These are phyloP conservation scores for Dicorynia guianensis DNA, from an alignment of 306 rosid species.

Conservation along the genomic window DNA sequence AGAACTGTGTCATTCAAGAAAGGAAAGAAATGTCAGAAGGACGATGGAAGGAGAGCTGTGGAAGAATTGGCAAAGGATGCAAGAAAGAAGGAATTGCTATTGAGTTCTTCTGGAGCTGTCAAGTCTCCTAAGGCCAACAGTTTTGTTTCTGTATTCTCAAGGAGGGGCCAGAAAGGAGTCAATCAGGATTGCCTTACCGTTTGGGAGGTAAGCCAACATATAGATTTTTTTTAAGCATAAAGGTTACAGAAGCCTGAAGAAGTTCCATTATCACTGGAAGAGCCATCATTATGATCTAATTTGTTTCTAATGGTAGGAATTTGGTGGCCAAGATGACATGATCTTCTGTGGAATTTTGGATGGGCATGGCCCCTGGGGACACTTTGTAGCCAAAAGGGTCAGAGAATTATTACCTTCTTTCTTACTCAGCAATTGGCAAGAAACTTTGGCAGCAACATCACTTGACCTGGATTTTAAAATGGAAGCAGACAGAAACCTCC, in stretches of 20 bases:
- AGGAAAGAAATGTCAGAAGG: conserved; percentile 40
- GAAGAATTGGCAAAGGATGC: conserved; percentile 79
- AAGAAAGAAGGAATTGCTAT: conserved; percentile 64
- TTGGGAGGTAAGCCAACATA: conserved; percentile 71
- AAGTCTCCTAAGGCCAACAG: conserved; percentile 58
- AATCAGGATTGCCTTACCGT: conserved; percentile 77
- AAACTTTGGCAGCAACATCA: conserved; percentile 60
- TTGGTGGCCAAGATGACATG: conserved; percentile 79
- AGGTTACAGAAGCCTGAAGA: neutral
- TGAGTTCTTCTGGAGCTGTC: conserved; percentile 66
- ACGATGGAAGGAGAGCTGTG: conserved; percentile 58
- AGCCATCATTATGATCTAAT: conserved; percentile 25
- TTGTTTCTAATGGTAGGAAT: conserved; percentile 65
- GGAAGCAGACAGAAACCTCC: conserved; percentile 57
- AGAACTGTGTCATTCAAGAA: conserved; percentile 60
- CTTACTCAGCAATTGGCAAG: conserved; percentile 74
- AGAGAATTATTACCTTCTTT: conserved; percentile 66
- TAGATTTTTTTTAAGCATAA: neutral
- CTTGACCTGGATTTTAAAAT: conserved; percentile 50
- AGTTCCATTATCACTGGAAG: neutral
- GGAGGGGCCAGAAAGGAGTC: conserved; percentile 80
- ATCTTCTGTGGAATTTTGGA: conserved; percentile 86
- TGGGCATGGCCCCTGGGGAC: conserved; percentile 96
- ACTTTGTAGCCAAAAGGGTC: conserved; percentile 73
- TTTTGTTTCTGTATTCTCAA: conserved; percentile 66